Evolutionary conservation across 106 monocot genomes (phyloP), one percentile per base, ranked within the genome.

Genomic region (Dendrobium officinale): DNA sequence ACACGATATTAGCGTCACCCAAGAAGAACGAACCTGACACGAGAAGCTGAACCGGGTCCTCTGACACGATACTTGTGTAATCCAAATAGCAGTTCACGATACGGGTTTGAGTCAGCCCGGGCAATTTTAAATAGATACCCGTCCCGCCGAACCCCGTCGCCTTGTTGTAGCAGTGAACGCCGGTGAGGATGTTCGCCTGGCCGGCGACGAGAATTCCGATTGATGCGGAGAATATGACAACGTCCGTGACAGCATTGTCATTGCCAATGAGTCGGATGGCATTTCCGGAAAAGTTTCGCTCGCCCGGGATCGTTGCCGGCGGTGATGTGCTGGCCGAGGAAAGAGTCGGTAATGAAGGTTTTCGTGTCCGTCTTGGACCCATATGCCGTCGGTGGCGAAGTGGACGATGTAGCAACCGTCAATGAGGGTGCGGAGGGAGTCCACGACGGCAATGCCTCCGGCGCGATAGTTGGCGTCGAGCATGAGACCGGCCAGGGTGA

Each of bases 141-240:
- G 84, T 72, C 3, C 91, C 91, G 8, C 91, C 91, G 10, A 72
- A 88, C 3, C 26, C 44, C 0, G 88, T 86, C 42, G 91, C 88
- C 82, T 91, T 91, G 75, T 91, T 91, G 68, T 91, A 91, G 78
- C 91, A 91, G 24, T 91, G 88, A 10, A 91, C 88, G 9, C 84
- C 84, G 49, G 82, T 84, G 4, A 88, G 19, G 7, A 82, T 66
- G 82, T 91, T 91, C 0, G 91, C 91, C 80, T 88, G 88, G 1
- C 88, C 91, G n/a, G 77, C 22, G 48, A 91, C 37, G 24, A 88
- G 37, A 19, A 91, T 48, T 2, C 91, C 91, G 9, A 68, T 59
- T 3, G 82, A 86, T 0, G 86, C 91, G 0, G 91, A 88, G 72
- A 91, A 91, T 42, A 91, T 86, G 5, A 80, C 88, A 27, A 88